Percentiles rank a stretch among this genome's conserved stretches.
Evolutionary conservation across 495 filamentous ascomycete genomes (phyloP).

Genomic region (Chaetomium tenue): DNA sequence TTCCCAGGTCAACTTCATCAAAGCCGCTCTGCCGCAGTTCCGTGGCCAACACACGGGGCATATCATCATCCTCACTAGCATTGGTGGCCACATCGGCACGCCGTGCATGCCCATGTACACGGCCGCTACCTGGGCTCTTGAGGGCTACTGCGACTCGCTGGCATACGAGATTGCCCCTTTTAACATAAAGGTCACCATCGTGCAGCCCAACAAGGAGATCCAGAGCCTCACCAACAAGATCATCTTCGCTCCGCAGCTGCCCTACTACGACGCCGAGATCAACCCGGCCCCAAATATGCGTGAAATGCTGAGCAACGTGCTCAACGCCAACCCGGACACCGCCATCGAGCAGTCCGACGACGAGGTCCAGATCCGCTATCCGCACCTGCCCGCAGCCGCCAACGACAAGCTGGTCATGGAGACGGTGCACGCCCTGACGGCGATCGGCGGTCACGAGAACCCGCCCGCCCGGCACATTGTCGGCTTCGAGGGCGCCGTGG

Average conservation of each 20-base stretch:
- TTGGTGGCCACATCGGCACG: slow-evolving; percentile 89
- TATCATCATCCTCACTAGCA: slow-evolving; percentile 83
- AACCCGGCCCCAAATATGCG: slow-evolving; percentile 79
- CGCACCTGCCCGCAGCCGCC: slow-evolving; percentile 62
- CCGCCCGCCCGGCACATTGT: slow-evolving; percentile 93
- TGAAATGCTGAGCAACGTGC: slow-evolving; percentile 72
- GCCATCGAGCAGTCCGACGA: slow-evolving; percentile 44
- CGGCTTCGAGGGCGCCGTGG: slow-evolving; percentile 81
- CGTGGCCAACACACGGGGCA: slow-evolving; percentile 77
- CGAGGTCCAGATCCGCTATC: slow-evolving; percentile 68
- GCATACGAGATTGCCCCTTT: slow-evolving; percentile 97
- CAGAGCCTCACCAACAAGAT: slow-evolving; percentile 80
- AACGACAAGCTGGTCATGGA: slow-evolving; percentile 73
- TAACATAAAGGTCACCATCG: slow-evolving; percentile 92
- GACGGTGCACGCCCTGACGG: slow-evolving; percentile 86
- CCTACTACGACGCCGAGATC: slow-evolving; percentile 66
- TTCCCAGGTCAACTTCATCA: slow-evolving; percentile 92
- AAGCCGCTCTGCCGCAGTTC: slow-evolving; percentile 78
- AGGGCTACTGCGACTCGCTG: slow-evolving; percentile 96
- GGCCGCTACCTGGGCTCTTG: slow-evolving; percentile 89
- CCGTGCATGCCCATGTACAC: slow-evolving; percentile 89
- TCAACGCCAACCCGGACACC: slow-evolving; percentile 57
- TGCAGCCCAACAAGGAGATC: slow-evolving; percentile 85
- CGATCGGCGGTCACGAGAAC: slow-evolving; percentile 93
- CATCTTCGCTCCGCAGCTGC: slow-evolving; percentile 71